A percentile compares a stretch with the other conserved stretches of the same genome.
Conservation (phyloP, 164 flowering plant genomes). For the Hamamelis virginiana region DNA sequence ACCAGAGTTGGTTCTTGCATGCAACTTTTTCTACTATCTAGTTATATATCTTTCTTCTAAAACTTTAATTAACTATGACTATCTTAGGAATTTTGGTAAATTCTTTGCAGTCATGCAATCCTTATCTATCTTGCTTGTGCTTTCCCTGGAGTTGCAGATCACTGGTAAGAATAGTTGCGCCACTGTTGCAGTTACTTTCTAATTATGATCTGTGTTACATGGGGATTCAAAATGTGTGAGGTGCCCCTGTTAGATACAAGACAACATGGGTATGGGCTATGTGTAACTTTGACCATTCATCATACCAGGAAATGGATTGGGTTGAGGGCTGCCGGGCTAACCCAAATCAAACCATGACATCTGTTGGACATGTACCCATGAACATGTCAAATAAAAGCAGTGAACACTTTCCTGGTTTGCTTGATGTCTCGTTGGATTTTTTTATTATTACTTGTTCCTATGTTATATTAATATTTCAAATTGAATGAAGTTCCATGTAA, state of each 20-base stretch:
- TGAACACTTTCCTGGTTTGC: background rate
- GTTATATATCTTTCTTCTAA: slow-evolving; percentile 3
- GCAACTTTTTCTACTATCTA: background rate
- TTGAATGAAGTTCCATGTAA: background rate
- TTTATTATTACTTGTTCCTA: too few relatives aligned
- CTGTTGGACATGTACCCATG: background rate
- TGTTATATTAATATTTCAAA: background rate
- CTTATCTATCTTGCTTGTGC: slow-evolving; percentile 76
- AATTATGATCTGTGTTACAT: too few relatives aligned
- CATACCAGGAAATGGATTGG: too few relatives aligned
- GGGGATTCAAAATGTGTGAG: too few relatives aligned
- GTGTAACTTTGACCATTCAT: too few relatives aligned
- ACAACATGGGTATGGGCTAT: too few relatives aligned
- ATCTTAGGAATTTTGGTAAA: background rate
- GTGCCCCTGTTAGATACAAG: too few relatives aligned
- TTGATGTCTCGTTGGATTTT: background rate
- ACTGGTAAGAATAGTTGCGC: slow-evolving; percentile 56
- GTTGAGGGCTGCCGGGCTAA: too few relatives aligned
- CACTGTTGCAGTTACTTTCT: too few relatives aligned
- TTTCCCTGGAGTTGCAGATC: slow-evolving; percentile 83
- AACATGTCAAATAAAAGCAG: background rate
- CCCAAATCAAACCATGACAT: background rate
- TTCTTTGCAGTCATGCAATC: slow-evolving; percentile 80
- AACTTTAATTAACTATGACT: background rate
- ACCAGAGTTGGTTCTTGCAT: too few relatives aligned